These are phyloP conservation scores for Termitomyces eurrhizus DNA, from an alignment of 768 basidiomycete genomes.

Conservation along the genomic window DNA sequence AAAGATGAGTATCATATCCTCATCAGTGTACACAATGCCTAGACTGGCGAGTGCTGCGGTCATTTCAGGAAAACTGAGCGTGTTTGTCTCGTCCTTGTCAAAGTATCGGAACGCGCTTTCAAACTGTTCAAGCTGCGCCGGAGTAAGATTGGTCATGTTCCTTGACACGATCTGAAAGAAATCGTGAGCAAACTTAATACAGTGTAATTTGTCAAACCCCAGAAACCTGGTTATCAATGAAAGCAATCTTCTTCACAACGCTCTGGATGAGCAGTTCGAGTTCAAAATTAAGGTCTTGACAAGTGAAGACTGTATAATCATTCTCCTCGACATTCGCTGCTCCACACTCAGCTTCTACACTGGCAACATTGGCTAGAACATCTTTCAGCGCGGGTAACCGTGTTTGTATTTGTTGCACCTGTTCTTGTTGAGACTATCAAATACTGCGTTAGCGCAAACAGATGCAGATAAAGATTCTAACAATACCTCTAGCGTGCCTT, in stretches of 20 bases:
- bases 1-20: slow-evolving; percentile 83
- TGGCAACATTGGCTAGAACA: slow-evolving; percentile 48
- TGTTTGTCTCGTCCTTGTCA: slow-evolving; percentile 90
- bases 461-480: not conserved
- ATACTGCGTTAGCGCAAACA: not conserved
- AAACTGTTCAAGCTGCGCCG: slow-evolving; percentile 94
- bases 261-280: slow-evolving; percentile 77
- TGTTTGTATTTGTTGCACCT: slow-evolving; percentile 59
- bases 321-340: slow-evolving; percentile 96
- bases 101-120: slow-evolving; percentile 98
- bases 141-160: slow-evolving; percentile 91
- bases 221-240: slow-evolving; percentile 90
- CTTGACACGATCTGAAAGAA: slow-evolving; percentile 79
- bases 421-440: slow-evolving; percentile 66
- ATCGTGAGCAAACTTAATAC: slow-evolving; percentile 3
- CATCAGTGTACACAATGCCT: slow-evolving; percentile 91
- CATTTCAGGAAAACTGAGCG: slow-evolving; percentile 80
- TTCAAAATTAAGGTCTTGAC: slow-evolving; percentile 88
- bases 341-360: slow-evolving; percentile 70
- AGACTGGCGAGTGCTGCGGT: slow-evolving; percentile 92
- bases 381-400: slow-evolving; percentile 65
- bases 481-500: slow-evolving; percentile 70
- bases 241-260: slow-evolving; percentile 86
- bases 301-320: slow-evolving; percentile 89
- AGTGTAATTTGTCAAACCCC: slow-evolving; percentile 13